phyloP scores from a whole-genome alignment of 257 asterid species.

The Ehretia macrophylla region DNA sequence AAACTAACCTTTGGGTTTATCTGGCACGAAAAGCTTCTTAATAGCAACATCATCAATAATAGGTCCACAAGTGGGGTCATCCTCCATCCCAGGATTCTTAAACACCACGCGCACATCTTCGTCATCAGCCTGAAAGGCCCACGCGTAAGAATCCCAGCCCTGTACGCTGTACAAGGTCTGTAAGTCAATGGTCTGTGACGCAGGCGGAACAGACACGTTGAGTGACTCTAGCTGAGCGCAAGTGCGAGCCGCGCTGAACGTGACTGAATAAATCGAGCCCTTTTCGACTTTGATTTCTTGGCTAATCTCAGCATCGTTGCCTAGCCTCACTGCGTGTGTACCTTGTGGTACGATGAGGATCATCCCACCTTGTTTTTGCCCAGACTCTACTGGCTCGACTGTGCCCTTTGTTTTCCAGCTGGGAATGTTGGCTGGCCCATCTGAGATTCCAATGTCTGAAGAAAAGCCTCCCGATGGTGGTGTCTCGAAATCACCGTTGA shows the following conservation, averaged over 20 bases:
- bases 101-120: slow-evolving; percentile 54
- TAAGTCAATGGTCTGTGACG: slow-evolving; percentile 86
- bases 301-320: slow-evolving; percentile 92
- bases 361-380: slow-evolving; percentile 94
- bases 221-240: slow-evolving; percentile 97
- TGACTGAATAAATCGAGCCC: slow-evolving; percentile 71
- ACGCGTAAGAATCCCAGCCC: slow-evolving; percentile 94
- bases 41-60: slow-evolving; percentile 86
- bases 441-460: slow-evolving; percentile 34
- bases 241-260: slow-evolving; percentile 96
- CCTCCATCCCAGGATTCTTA: slow-evolving; percentile 93
- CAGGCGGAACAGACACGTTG: slow-evolving; percentile 79
- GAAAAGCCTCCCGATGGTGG: slow-evolving; percentile 75
- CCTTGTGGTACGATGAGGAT: slow-evolving; percentile 93
- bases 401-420: slow-evolving; percentile 81
- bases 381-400: slow-evolving; percentile 76
- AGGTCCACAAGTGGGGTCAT: slow-evolving; percentile 96
- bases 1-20: slow-evolving; percentile 60
- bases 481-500: slow-evolving; percentile 89
- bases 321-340: slow-evolving; percentile 65
- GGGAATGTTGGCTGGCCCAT: slow-evolving; percentile 53
- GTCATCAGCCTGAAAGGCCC: slow-evolving; percentile 73
- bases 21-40: slow-evolving; percentile 84
- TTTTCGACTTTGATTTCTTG: slow-evolving; percentile 69
- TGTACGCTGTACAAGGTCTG: slow-evolving; percentile 86